Evolutionary conservation across 2,329 filamentous ascomycete genomes (phyloP), one percentile per base, ranked within the genome.

Genomic region (Sphaerostilbella broomeana): DNA sequence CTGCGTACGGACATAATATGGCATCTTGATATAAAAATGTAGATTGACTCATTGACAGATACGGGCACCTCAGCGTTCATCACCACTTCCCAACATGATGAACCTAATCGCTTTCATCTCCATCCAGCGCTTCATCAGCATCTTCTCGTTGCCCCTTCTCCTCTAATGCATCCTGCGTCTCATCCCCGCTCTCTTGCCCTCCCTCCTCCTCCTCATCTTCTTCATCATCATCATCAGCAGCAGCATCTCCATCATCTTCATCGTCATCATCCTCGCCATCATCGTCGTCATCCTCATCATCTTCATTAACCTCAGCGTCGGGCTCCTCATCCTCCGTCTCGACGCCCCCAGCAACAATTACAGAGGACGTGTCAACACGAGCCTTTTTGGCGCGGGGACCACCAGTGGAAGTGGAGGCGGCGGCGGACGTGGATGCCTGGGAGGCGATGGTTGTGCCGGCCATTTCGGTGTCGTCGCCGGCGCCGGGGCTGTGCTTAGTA

Each of bases 121-220:
- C 76, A 48, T 80, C 77, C 43, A 81, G 57, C 10, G 77, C 79
- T 47, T 83, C 80, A 42, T 81, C 78, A 18, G 67, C 73, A 2
- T 68, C 65, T 4, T 69, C 69, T 18, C 65, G 65, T 13, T 64
- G 62, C 38, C 67, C 54, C 22, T 67, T 68, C 32, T 73, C 71
- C 20, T 73, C 73, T 8, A 66, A 63, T 4, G 68, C 68, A 35
- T 75, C 72, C 27, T 75, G 72, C 30, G 73, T 72, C 26, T 70
- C 69, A 8, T 71, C 69, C 4, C 70, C 75, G 12, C 73, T 75
- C 0, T 64, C 70, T 8, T 70, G 68, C 0, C 69, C 70, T 12
- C 63, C 64, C 3, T 61, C 69, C 3, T 65, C 67, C 1, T 66
- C 68, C 2, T 67, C 67, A 5, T 58, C 65, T 33, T 64, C 62